Base-by-base conservation (phyloP, 1,284 basidiomycete genomes). In the Ganoderma boninense region DNA sequence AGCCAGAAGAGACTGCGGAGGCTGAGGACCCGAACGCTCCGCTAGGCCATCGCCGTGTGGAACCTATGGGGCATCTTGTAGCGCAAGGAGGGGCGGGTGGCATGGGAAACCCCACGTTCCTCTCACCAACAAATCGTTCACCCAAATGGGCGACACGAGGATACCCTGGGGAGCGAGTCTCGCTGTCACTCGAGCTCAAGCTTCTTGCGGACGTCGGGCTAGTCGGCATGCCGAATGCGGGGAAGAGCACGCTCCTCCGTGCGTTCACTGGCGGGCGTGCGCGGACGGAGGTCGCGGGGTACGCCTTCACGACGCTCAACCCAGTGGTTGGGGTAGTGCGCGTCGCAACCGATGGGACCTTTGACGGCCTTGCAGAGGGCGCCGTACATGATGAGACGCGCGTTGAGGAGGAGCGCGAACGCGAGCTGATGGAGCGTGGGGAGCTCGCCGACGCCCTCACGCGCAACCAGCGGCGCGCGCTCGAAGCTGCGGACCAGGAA, bases 181-280 rank as follows among this genome's bases (percentile, higher is more conserved):
- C 93, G 0, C 87, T 99, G 29, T 88, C 91, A 49, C 87, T 99
- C n/a, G 97, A 98, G 81, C 92, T 99, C 75, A 99, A 99, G 80
- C 88, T 97, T 7, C 86, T 97, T 1, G 96, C 97, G 0, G 97
- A 99, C 80, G 88, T 99, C 29, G 98, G 97, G 0, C 84, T 99
- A 14, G 97, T 99, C 4, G 98, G 97, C 0, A 91, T 98, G 82
- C 98, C 98, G 1, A 99, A 99, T 77, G 96, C 95, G 0, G 93
- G 94, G 38, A 95, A 95, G 82, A 94, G 93, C 79, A 99, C 97
- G 0, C 84, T 99, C 23, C 85, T 99, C 4, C 92, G 95, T 16
- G 95, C 96, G 0, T 84, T 99, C 23, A 98, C 97, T 0, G 95
- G 94, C 6, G 92, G 92, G 1, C 84, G 92, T 20, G 93, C 94